Evolutionary conservation across 345 rosid species (phyloP), one percentile per base, ranked within the genome.

Genomic region (Schrenkiella parvula): DNA sequence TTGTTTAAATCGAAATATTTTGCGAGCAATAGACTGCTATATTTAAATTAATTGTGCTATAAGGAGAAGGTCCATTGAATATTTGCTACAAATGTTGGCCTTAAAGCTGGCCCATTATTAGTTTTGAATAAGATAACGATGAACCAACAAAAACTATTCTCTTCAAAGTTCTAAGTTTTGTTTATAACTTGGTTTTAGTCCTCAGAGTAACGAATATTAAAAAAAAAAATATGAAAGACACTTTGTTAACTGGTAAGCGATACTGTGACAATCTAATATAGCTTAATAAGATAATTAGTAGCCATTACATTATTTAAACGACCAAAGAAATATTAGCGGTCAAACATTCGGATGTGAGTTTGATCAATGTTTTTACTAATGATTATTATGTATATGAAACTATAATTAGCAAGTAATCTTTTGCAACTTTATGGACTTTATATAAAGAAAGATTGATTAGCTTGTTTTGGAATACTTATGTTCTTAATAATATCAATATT

Each of bases 261-360:
- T 42, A 43, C 17, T 13, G 23, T 70, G 48, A 11, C 44, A 46
- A 23, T 34, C 5, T 29, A 26, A 23, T 9, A 2, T 12, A 25
- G 29, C 48, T 25, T 25, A 18, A 59, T 26, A 47, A 44, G 22
- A 22, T 35, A 60, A 69, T 57, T 34, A 32, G 15, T 14, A 46
- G 32, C 38, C 48, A 58, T 12, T 47, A 19, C 17, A 38, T 18
- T 71, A 25, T 71, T 39, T 34, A 29, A 21, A 3, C 11, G 15
- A n/a, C 17, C 19, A 22, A 34, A 42, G 3, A 53, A 38, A 18
- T 19, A 64, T 53, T 25, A 65, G 65, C 5, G 13, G 68, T 66
- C 73, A 58, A 74, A 60, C 68, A 68, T 67, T 22, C 13, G 57
- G 79, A 75, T 75, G 73, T 60, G 79, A 67, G 79, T 59, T 67